Evolutionary conservation across 495 filamentous ascomycete species (phyloP).

Genomic region (Penicillium mononematosum): DNA sequence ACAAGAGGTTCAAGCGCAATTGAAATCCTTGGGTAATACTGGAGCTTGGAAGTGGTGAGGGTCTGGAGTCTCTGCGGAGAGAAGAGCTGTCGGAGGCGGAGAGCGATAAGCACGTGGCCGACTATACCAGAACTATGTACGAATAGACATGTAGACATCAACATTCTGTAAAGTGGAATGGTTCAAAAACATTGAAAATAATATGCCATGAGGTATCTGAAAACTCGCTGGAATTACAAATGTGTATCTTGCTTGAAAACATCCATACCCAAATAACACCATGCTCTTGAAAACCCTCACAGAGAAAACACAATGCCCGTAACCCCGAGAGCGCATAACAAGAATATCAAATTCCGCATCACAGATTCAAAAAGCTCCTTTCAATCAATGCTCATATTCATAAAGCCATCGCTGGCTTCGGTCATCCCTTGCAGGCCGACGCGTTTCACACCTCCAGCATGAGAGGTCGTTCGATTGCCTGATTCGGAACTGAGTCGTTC

Average conservation of each 20-base stretch:
- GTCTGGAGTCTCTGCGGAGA: constrained; percentile 19
- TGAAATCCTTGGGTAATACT: background rate
- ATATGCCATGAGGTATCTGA: constrained; percentile 14
- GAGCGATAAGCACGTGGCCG: constrained; percentile 29
- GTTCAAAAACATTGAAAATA: background rate
- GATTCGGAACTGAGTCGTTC: constrained; percentile 51
- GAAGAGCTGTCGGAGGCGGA: constrained; percentile 24
- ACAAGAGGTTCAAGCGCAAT: background rate
- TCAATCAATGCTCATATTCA: constrained; percentile 94
- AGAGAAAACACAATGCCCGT: constrained; percentile 2
- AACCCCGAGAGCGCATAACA: background rate
- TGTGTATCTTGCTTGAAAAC: constrained; percentile 11
- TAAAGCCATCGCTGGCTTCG: constrained; percentile 91
- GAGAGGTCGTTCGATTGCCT: constrained; percentile 35
- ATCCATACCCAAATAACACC: background rate
- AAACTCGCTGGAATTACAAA: constrained; percentile 11
- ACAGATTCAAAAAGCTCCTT: background rate
- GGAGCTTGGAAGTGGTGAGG: constrained; percentile 4
- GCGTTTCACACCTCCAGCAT: constrained; percentile 56
- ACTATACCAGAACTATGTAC: background rate
- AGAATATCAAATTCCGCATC: constrained; percentile 16
- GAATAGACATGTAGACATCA: no score
- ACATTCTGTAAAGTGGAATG: background rate
- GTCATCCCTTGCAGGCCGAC: constrained; percentile 93
- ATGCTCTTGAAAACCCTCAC: background rate